Evolutionary conservation across 306 rosid species (phyloP), one percentile per base, ranked within the genome.

Genomic region (Alnus glutinosa): DNA sequence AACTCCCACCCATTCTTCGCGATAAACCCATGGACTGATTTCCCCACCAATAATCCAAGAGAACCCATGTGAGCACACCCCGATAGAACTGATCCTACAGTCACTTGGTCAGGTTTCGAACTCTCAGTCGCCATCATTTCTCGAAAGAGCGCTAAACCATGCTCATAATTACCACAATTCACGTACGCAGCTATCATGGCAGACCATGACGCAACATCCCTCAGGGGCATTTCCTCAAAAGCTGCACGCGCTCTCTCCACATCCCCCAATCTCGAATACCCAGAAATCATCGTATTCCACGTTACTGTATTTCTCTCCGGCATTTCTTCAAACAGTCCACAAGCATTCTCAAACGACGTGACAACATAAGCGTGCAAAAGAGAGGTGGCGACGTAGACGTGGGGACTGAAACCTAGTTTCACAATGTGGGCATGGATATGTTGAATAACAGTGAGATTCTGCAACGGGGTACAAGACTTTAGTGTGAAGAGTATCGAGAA

Each of bases 211-310:
- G 81, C 75, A 9, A 51, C 9, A 57, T 90, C 89, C 74, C 88
- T 83, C 13, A 67, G 10, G 0, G 89, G 95, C 89, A 87, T 90
- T 69, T 77, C 72, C 12, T 85, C 88, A 18, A 89, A 92, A 11
- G 86, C 54, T 7, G 54, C 54, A 13, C 78, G 84, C 7, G 90
- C 90, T 39, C 12, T 76, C 42, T 66, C 75, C 16, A 89, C 52
- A 57, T 89, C 85, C 47, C 88, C 88, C 0, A 51, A 44, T 58
- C 85, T 90, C 16, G 80, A 92, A 77, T 80, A 81, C 52, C 95
- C 92, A 0, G 77, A 8, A 61, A 89, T 79, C 95, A 92, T 90
- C 0, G 91, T 85, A 64, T 90, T 90, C 93, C 92, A 90, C 2
- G 90, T 78, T 72, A 90, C 88, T 0, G 76, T 73, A 50, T 78